A percentile compares a stretch with the other conserved stretches of the same genome.
These are phyloP conservation scores for Penicillium vulpinum DNA, from an alignment of 2,329 filamentous ascomycete species.

Conservation along the genomic window DNA sequence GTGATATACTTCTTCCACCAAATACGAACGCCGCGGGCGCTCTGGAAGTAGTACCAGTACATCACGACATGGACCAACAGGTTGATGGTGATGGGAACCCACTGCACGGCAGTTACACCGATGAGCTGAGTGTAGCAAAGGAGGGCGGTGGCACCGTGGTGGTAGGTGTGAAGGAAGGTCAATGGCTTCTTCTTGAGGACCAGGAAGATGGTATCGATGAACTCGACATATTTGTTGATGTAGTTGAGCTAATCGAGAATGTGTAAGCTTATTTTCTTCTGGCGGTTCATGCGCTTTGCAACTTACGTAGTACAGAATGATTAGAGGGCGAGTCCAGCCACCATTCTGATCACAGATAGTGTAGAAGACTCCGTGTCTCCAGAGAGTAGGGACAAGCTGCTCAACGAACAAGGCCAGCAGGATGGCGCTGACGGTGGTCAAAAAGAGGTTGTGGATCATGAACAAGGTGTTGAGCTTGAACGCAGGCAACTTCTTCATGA, in stretches of 20 bases:
- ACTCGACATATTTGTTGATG: slow-evolving; percentile 94
- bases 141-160: slow-evolving; percentile 93
- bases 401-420: slow-evolving; percentile 85
- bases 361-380: slow-evolving; percentile 79
- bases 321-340: slow-evolving; percentile 90
- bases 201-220: slow-evolving; percentile 92
- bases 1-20: slow-evolving; percentile 99
- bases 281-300: neutral
- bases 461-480: slow-evolving; percentile 88
- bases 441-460: slow-evolving; percentile 93
- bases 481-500: slow-evolving; percentile 83
- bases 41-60: slow-evolving; percentile 99
- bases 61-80: slow-evolving; percentile 94
- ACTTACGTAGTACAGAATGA: slow-evolving; percentile 95
- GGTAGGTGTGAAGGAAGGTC: slow-evolving; percentile 98
- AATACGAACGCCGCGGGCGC: slow-evolving; percentile 88
- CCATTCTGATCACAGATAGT: slow-evolving; percentile 75
- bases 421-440: slow-evolving; percentile 79
- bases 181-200: slow-evolving; percentile 99
- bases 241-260: slow-evolving; percentile 76
- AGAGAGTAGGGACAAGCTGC: slow-evolving; percentile 82
- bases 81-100: slow-evolving; percentile 92
- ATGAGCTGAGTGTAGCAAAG: slow-evolving; percentile 98
- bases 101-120: slow-evolving; percentile 88
- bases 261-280: slow-evolving; percentile 33